Evolutionary conservation across 495 filamentous ascomycete species (phyloP).

Genomic region (Penicillium paxilli): DNA sequence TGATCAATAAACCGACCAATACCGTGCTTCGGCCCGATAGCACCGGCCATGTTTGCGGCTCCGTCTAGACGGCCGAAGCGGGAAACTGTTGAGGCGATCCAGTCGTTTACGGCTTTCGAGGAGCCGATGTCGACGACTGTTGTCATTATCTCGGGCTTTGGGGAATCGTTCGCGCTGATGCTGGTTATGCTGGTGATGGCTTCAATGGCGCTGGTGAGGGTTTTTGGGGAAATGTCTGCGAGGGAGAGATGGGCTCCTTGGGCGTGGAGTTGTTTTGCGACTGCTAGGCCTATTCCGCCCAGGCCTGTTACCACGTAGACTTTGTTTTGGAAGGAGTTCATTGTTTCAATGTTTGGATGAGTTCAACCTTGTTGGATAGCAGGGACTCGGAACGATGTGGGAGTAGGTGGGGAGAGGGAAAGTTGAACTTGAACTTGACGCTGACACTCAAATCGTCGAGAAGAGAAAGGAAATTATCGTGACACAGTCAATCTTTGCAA

Average conservation of each 20-base stretch:
- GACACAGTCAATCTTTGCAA: too few relatives aligned
- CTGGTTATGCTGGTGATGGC: constrained; percentile 6
- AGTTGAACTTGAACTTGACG: too few relatives aligned
- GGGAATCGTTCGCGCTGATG: not conserved
- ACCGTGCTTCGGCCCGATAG: constrained; percentile 38
- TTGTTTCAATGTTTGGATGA: not conserved
- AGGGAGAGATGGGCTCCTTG: constrained; percentile 52
- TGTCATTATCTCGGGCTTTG: constrained; percentile 12
- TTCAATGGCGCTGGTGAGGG: constrained; percentile 29
- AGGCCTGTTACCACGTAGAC: constrained; percentile 57
- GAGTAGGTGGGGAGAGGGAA: too few relatives aligned
- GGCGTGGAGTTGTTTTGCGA: constrained; percentile 47
- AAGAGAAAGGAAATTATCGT: too few relatives aligned
- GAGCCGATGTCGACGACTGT: constrained; percentile 44
- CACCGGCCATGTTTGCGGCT: constrained; percentile 59
- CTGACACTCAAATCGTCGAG: not conserved
- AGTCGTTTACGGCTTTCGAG: constrained; percentile 40
- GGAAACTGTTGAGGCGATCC: constrained; percentile 44
- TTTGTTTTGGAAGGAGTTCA: constrained; percentile 37
- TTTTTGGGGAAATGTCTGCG: constrained; percentile 45
- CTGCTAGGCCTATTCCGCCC: constrained; percentile 59
- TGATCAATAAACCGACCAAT: constrained; percentile 35
- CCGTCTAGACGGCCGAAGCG: constrained; percentile 53
- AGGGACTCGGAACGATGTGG: too few relatives aligned
- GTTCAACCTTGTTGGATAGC: not conserved